phyloP scores from a whole-genome alignment of 1,284 basidiomycete genomes.

The Athelia psychrophila region DNA sequence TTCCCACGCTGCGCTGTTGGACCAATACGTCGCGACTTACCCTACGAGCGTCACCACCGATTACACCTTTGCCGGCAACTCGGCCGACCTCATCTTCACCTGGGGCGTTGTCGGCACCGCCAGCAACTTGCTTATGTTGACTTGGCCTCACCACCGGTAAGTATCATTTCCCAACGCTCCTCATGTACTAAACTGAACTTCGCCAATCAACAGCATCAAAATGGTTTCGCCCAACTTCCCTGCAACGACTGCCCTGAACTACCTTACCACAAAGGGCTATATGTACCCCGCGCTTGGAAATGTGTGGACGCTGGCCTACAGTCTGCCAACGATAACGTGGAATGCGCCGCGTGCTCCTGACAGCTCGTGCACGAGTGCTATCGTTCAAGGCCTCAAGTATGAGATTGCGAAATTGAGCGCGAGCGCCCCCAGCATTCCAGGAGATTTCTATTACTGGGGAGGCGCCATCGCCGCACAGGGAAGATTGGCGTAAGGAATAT shows the following conservation, averaged over 20 bases:
- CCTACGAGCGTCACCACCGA: conserved; percentile 27
- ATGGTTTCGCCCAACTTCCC: conserved; percentile 22
- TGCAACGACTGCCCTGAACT: conserved; percentile 21
- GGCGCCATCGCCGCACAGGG: conserved; percentile 23
- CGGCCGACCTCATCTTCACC: conserved; percentile 25
- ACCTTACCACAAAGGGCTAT: conserved; percentile 31
- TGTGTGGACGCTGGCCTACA: conserved; percentile 26
- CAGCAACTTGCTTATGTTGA: conserved; percentile 26
- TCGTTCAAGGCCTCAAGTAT: conserved; percentile 30
- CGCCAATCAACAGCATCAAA: conserved; percentile 14
- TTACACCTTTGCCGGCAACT: conserved; percentile 25
- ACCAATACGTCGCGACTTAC: conserved; percentile 25
- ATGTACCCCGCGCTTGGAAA: conserved; percentile 31
- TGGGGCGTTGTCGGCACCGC: conserved; percentile 28
- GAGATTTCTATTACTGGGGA: conserved; percentile 32
- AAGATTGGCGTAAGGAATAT: conserved; percentile 25
- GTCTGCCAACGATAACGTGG: conserved; percentile 28
- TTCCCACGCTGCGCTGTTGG: conserved; percentile 24
- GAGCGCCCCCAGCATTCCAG: conserved; percentile 18
- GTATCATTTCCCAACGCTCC: conserved; percentile 1
- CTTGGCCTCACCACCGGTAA: conserved; percentile 33
- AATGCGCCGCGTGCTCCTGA: conserved; percentile 28
- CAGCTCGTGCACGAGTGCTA: conserved; percentile 21
- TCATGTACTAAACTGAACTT: not conserved
- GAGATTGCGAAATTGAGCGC: conserved; percentile 25